Conservation (phyloP, 768 basidiomycete species). For the Calocybe gangraenosa region DNA sequence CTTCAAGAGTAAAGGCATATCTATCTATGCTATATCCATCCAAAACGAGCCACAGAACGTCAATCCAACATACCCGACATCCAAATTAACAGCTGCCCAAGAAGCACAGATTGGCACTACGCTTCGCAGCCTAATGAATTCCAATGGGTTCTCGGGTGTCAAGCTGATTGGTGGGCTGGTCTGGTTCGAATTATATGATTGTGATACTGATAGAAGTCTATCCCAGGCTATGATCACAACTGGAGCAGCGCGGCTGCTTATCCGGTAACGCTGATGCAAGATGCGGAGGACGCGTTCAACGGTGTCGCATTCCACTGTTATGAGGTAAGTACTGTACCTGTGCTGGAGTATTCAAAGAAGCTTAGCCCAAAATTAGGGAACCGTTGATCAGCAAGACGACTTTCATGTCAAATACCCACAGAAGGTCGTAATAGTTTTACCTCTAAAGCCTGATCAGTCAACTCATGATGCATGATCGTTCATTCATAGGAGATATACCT, state of each 20-base stretch:
- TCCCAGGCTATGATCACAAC: conserved; percentile 53
- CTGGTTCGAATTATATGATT: too few relatives aligned
- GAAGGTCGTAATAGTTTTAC: conserved; percentile 32
- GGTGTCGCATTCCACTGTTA: conserved; percentile 78
- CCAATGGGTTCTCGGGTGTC: conserved; percentile 50
- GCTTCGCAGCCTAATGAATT: conserved; percentile 53
- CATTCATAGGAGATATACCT: conserved; percentile 35
- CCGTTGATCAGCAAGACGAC: conserved; percentile 44
- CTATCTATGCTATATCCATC: conserved; percentile 57
- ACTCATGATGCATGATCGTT: neutral
- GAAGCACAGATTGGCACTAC: conserved; percentile 54
- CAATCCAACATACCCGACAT: conserved; percentile 64
- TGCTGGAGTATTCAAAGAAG: neutral
- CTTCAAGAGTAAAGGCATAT: conserved; percentile 53
- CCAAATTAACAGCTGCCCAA: conserved; percentile 42
- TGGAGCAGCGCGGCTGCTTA: conserved; percentile 63
- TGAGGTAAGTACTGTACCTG: conserved; percentile 18
- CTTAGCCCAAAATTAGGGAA: conserved; percentile 28
- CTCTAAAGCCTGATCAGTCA: neutral
- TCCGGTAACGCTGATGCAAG: conserved; percentile 57
- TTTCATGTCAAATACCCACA: conserved; percentile 54
- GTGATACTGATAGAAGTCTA: too few relatives aligned
- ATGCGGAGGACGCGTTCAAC: conserved; percentile 47
- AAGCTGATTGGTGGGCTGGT: conserved; percentile 50
- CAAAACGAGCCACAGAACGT: conserved; percentile 52